Evolutionary conservation across 2,329 filamentous ascomycete species (phyloP).

Genomic region (Xylaria sp.): DNA sequence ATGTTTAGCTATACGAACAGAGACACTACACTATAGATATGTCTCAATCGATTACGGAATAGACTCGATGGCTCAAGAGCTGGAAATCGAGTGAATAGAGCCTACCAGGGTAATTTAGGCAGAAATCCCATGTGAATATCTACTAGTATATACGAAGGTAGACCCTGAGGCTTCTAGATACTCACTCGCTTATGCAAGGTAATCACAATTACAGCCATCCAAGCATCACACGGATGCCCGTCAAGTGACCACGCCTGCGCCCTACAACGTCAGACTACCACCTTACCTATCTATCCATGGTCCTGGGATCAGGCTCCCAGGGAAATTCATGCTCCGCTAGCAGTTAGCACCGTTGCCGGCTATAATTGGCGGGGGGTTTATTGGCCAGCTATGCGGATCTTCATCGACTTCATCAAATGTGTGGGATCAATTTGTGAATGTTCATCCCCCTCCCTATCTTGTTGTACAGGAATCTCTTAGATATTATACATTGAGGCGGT

Average conservation of each 20-base stretch:
- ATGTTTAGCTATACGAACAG: neutral
- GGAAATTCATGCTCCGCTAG: neutral
- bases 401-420: constrained; percentile 8
- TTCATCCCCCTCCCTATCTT: neutral
- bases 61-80: neutral
- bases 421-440: neutral
- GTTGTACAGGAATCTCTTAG: too few species aligned
- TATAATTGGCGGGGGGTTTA: neutral
- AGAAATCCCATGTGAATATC: neutral
- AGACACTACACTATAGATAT: neutral
- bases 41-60: neutral
- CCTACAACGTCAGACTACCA: neutral
- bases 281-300: constrained; percentile 8
- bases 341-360: neutral
- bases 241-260: neutral
- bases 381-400: neutral
- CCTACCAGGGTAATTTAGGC: neutral
- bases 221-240: neutral
- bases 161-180: constrained; percentile 11
- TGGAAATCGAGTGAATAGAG: neutral
- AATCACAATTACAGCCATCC: constrained; percentile 13
- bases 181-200: constrained; percentile 16
- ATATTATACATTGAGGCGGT: neutral
- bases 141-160: neutral
- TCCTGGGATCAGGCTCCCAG: constrained; percentile 3